phyloP scores from a whole-genome alignment of 1,284 basidiomycete genomes.

The Austroboletus novae-zelandiae region DNA sequence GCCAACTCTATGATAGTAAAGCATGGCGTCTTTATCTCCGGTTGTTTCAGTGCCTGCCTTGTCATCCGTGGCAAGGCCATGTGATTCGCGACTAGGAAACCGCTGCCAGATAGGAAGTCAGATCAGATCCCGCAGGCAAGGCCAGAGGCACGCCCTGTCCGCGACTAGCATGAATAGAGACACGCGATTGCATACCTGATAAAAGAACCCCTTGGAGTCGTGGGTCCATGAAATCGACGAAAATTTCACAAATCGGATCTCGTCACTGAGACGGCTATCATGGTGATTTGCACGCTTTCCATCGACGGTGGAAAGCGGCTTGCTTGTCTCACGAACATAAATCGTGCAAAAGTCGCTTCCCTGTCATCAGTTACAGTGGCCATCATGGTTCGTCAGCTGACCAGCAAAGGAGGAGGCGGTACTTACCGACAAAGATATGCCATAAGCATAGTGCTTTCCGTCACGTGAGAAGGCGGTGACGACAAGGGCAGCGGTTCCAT shows the following conservation, averaged over 20 bases:
- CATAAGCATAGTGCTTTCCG: conserved; percentile 76
- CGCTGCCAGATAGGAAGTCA: conserved; percentile 36
- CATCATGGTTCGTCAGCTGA: conserved; percentile 3
- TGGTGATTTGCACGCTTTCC: conserved; percentile 44
- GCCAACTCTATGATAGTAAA: conserved; percentile 73
- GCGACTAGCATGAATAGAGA: neutral
- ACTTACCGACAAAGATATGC: conserved; percentile 65
- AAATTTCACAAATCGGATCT: conserved; percentile 76
- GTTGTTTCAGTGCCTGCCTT: conserved; percentile 63
- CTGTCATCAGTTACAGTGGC: conserved; percentile 31
- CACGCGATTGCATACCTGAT: conserved; percentile 51
- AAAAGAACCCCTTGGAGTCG: conserved; percentile 81
- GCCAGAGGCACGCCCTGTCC: neutral
- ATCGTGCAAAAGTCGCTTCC: conserved; percentile 76
- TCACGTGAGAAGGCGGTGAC: conserved; percentile 60
- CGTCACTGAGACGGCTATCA: conserved; percentile 57
- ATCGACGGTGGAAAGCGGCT: conserved; percentile 48
- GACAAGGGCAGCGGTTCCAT: conserved; percentile 70
- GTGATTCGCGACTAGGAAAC: conserved; percentile 52
- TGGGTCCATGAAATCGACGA: conserved; percentile 69
- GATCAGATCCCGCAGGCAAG: conserved; percentile 2
- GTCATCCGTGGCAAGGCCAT: conserved; percentile 50
- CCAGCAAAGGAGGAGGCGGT: conserved; percentile 1
- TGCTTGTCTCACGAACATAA: conserved; percentile 62
- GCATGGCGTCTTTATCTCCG: conserved; percentile 65